phyloP scores from a whole-genome alignment of 202 grass and related monocot species.

The Setaria viridis region DNA sequence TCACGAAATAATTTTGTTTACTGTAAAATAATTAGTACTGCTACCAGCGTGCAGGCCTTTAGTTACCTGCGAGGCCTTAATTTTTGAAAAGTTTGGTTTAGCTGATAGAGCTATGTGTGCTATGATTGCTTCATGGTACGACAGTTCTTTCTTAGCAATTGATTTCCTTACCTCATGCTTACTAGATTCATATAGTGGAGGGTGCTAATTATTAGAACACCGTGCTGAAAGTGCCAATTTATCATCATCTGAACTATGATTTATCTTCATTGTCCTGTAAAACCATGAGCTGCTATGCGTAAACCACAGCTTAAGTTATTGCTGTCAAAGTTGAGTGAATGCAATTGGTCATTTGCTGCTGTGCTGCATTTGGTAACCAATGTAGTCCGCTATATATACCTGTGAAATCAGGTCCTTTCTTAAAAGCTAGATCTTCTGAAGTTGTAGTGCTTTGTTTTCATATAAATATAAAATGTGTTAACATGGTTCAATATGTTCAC shows the following conservation, averaged over 20 bases:
- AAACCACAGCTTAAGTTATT: not conserved
- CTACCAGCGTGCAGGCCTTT: slow-evolving; percentile 5
- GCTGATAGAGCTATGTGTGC: not conserved
- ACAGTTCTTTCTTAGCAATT: not conserved
- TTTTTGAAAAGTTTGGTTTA: not conserved
- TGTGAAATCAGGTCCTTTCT: slow-evolving; percentile 9
- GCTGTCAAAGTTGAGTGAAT: not conserved
- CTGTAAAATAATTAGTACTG: not conserved
- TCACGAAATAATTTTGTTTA: not conserved
- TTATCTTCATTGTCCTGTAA: not conserved
- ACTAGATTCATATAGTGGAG: not conserved
- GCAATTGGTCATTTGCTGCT: not conserved
- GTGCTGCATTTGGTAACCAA: slow-evolving; percentile 1
- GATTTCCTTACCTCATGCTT: not conserved
- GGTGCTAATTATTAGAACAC: not conserved
- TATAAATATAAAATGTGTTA: slow-evolving; percentile 1
- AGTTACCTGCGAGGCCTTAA: not conserved
- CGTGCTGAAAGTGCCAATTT: slow-evolving; percentile 28
- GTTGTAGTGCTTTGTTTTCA: slow-evolving; percentile 19
- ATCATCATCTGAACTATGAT: slow-evolving; percentile 1
- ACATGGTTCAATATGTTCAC: slow-evolving; percentile 11
- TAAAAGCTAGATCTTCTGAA: not conserved
- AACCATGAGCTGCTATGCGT: slow-evolving; percentile 5
- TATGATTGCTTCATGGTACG: not conserved
- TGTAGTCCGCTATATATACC: not conserved